Base-by-base conservation (phyloP, 345 rosid species). In the Boechera retrofracta region DNA sequence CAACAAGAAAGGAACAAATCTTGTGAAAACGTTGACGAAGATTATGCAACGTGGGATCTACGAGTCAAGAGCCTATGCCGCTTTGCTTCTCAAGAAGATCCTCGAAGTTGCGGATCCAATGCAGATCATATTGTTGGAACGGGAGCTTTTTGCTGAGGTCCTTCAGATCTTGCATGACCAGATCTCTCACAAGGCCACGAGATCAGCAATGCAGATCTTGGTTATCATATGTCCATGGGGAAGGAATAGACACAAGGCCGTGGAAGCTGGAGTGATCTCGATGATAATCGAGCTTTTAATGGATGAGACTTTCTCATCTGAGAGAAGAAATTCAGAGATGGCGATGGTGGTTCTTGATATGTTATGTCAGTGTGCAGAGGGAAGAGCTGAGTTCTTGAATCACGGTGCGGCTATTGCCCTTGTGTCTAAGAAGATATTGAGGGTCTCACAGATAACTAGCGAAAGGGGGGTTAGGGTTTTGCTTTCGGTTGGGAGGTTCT, bases 351-450 rank as follows among this genome's bases (percentile, higher is more conserved):
- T 82, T 44, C 77, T 92, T 52, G 97, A 89, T 75, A 68, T 76
- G 38, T 61, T 90, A 47, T 91, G 93, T 63, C 82, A 76, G 69
- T 86, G 88, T 39, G 97, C 97, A 0, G 97, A 91, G 64, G 98
- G 98, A 69, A 83, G 98, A 63, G 85, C 94, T 7, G 90, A 86
- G 78, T 79, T 91, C 38, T 69, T 92, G 61, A 71, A 73, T 28
- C 97, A 94, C 31, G 84, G 86, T 2, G 91, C 91, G 0, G 92
- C 93, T 54, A 42, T 94, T 7, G 97, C 97, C 0, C 84, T 88
- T 2, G 93, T 94, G 35, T 85, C 89, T 2, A 90, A 91, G 73
- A 94, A 83, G 87, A 90, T 94, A 52, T 85, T 94, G 53, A 85
- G 93, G 84, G 89, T 91, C 60, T 90, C 98, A 2, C 81, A 72